phyloP scores from a whole-genome alignment of 2,329 filamentous ascomycete genomes.

The Colletotrichum sp. region DNA sequence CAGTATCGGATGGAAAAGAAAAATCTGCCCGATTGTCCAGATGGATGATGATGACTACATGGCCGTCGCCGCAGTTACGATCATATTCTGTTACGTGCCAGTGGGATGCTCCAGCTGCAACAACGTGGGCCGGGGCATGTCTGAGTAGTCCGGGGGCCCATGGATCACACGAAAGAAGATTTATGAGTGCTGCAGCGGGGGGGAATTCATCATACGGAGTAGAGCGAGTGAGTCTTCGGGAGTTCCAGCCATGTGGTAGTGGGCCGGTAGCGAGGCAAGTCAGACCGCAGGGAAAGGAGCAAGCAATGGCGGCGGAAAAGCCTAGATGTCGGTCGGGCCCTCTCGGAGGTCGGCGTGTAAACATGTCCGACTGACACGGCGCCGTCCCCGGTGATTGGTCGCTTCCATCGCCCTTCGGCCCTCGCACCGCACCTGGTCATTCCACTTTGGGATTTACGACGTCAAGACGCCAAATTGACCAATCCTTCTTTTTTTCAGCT shows the following conservation, averaged over 20 bases:
- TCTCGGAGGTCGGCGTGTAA: conserved; percentile 10
- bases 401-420: neutral
- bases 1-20: neutral
- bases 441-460: conserved; percentile 5
- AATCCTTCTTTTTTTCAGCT: neutral
- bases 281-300: neutral
- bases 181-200: neutral
- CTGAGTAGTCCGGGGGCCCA: neutral
- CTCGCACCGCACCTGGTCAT: neutral
- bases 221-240: neutral
- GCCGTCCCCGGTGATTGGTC: neutral
- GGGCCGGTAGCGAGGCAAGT: neutral
- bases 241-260: neutral
- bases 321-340: neutral
- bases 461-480: neutral
- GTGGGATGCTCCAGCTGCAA: neutral
- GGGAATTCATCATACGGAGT: neutral
- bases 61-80: neutral
- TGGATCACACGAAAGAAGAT: neutral
- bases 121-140: neutral
- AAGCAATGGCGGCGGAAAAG: neutral
- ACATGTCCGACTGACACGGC: conserved; percentile 6
- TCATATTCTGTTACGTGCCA: neutral
- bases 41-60: neutral
- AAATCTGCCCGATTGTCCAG: neutral